Evolutionary conservation across 2,329 filamentous ascomycete genomes (phyloP).

Genomic region (Aspergillus clavatus): DNA sequence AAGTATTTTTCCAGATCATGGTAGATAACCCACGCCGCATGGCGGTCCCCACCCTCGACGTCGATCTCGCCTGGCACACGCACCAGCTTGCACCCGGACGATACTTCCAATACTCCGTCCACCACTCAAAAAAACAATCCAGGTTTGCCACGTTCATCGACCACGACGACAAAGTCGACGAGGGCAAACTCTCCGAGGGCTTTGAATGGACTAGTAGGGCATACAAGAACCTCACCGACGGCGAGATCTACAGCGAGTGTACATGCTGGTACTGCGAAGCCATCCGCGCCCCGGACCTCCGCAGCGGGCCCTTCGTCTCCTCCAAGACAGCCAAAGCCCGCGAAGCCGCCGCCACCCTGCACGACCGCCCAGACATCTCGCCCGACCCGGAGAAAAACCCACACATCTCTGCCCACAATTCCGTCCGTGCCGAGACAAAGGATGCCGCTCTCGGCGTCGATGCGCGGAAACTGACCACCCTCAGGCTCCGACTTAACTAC

Average conservation of each 20-base stretch:
- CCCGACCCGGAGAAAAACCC: slow-evolving; percentile 52
- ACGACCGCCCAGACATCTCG: slow-evolving; percentile 41
- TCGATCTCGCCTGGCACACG: slow-evolving; percentile 55
- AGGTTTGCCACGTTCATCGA: slow-evolving; percentile 58
- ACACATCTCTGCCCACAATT: slow-evolving; percentile 71
- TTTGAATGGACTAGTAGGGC: slow-evolving; percentile 69
- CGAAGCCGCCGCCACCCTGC: slow-evolving; percentile 44
- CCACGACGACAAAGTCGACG: slow-evolving; percentile 79
- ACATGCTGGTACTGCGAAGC: slow-evolving; percentile 62
- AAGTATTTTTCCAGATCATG: slow-evolving; percentile 43
- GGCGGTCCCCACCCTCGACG: slow-evolving; percentile 35
- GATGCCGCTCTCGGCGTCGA: slow-evolving; percentile 11
- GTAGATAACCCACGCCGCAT: slow-evolving; percentile 30
- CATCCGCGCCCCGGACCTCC: slow-evolving; percentile 55
- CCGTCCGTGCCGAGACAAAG: slow-evolving; percentile 43
- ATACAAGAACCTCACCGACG: slow-evolving; percentile 61
- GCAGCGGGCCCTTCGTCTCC: slow-evolving; percentile 37
- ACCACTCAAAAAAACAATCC: slow-evolving; percentile 25
- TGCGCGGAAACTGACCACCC: slow-evolving; percentile 29
- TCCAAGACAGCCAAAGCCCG: slow-evolving; percentile 50
- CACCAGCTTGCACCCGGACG: slow-evolving; percentile 63
- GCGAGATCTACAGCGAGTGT: slow-evolving; percentile 52
- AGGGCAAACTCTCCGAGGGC: slow-evolving; percentile 56
- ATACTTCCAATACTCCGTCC: slow-evolving; percentile 58
- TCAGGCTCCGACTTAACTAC: slow-evolving; percentile 54